Base-by-base conservation (phyloP, 2,329 filamentous ascomycete genomes). In the Beauveria scarabaeidicola region DNA sequence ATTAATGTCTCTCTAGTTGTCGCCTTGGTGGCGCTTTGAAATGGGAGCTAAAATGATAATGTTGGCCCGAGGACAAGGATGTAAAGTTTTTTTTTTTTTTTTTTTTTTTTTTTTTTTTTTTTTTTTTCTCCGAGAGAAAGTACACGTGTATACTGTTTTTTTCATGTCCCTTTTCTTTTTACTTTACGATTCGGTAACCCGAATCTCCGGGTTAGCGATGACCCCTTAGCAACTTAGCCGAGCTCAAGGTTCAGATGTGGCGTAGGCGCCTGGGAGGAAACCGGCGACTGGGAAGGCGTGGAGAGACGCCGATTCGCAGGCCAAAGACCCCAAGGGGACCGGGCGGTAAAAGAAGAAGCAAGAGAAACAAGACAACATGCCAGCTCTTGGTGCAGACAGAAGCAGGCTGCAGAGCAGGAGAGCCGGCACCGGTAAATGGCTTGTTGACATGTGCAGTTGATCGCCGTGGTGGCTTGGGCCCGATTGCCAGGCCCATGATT, bases 1-100 rank as follows among this genome's bases (percentile, higher is more conserved):
- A 56, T 55, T 56, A 48, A 52, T 53, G 57, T 59, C 40, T 59
- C 48, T 59, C 41, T 19, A 21, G 7, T 50, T 59, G 36, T 44
- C 46, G 23, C 48, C 17, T 19, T 46, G 15, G 57, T 59, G 57
- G 57, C 53, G 48, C 57, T 46, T 48, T 21, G 29, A 36, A 59
- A 38, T 36, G 32, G 50, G 41, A 46, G 41, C 50, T 41, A 53
- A 32, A 32, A 52, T 32, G 47, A 52, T 25, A 41, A 59, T 48
- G n/a, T 47, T 25, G 38, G 23, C 48, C 40, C 7, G 15, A 19
- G 29, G 32, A 48, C 43, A 15, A 40, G 7, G 40, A 19, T 44
- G 54, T 17, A 8, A 32, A 13, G 40, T 25, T 15, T 17, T 21
- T 10, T 23, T 27, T 36, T 15, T 19, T 27, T n/a, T 27, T 29